phyloP scores from a whole-genome alignment of 768 basidiomycete genomes.

The Leucocoprinus leucothites region DNA sequence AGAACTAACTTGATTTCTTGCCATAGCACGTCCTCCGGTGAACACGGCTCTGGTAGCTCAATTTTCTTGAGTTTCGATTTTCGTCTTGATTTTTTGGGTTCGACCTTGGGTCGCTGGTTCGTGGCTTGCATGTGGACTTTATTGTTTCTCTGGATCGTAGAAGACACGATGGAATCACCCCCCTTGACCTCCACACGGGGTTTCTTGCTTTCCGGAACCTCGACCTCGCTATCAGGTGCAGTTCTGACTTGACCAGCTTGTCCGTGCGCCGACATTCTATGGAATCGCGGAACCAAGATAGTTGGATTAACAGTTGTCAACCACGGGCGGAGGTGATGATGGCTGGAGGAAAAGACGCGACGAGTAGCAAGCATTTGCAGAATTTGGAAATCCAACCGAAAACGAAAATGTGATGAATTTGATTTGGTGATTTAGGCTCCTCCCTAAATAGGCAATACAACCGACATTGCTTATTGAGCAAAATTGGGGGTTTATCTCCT shows the following conservation, averaged over 20 bases:
- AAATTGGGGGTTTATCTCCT: neutral
- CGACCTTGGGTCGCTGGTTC: neutral
- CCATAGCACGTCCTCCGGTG: constrained; percentile 72
- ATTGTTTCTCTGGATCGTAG: neutral
- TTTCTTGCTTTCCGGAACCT: constrained; percentile 5
- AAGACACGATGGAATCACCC: neutral
- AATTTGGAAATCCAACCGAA: neutral
- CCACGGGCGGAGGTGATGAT: neutral
- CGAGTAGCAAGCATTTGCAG: neutral
- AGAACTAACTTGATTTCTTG: constrained; percentile 68
- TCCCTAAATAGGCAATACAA: too few relatives aligned
- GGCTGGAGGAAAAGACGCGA: neutral
- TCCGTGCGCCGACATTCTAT: constrained; percentile 1
- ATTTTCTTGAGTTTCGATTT: constrained; percentile 21
- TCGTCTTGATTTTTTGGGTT: constrained; percentile 5
- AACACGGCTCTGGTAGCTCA: constrained; percentile 57
- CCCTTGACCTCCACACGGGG: neutral
- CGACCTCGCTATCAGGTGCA: constrained; percentile 7
- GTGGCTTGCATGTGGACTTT: neutral
- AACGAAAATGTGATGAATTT: neutral
- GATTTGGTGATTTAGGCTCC: too few relatives aligned
- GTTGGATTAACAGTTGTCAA: too few relatives aligned
- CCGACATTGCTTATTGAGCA: neutral
- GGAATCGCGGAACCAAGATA: neutral
- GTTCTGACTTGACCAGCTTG: constrained; percentile 1